These are phyloP conservation scores for Dothistroma septosporum DNA, from an alignment of 2,329 filamentous ascomycete genomes.

Conservation along the genomic window DNA sequence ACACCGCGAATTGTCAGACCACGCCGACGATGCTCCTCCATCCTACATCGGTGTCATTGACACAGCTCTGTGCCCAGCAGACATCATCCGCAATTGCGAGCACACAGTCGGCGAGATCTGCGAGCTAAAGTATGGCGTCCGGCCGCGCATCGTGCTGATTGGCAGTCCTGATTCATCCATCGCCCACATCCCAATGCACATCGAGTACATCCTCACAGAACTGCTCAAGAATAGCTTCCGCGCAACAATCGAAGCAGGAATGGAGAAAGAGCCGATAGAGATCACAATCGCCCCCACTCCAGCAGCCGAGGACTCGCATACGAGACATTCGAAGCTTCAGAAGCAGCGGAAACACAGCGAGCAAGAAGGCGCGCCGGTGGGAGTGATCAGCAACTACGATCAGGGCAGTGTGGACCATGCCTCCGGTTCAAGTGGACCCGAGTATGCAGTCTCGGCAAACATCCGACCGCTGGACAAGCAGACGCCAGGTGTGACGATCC, in stretches of 20 bases:
- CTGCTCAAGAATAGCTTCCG: conserved; percentile 95
- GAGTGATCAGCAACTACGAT: conserved; percentile 32
- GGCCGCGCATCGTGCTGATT: conserved; percentile 74
- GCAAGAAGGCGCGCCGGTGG: conserved; percentile 15
- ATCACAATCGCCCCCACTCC: conserved; percentile 80
- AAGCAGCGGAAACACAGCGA: conserved; percentile 16
- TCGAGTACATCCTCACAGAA: conserved; percentile 97
- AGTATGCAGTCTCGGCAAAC: conserved; percentile 30
- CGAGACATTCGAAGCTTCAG: conserved; percentile 13
- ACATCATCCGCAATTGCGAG: conserved; percentile 78
- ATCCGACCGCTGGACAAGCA: conserved; percentile 48
- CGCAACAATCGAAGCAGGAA: conserved; percentile 81
- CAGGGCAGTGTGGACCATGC: conserved; percentile 38
- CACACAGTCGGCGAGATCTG: conserved; percentile 93
- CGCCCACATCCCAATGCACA: conserved; percentile 88
- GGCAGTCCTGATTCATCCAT: conserved; percentile 85
- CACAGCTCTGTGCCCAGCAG: conserved; percentile 76
- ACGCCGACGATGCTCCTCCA: conserved; percentile 28
- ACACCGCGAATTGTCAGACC: conserved; percentile 55
- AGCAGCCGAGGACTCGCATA: conserved; percentile 39
- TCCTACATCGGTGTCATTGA: conserved; percentile 95
- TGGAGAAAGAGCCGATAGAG: conserved; percentile 75
- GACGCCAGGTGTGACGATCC: conserved; percentile 82
- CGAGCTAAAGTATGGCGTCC: conserved; percentile 88
- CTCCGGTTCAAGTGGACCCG: conserved; percentile 25